phyloP scores from a whole-genome alignment of 176 grass and related monocot species.

The Rhynchospora breviuscula region DNA sequence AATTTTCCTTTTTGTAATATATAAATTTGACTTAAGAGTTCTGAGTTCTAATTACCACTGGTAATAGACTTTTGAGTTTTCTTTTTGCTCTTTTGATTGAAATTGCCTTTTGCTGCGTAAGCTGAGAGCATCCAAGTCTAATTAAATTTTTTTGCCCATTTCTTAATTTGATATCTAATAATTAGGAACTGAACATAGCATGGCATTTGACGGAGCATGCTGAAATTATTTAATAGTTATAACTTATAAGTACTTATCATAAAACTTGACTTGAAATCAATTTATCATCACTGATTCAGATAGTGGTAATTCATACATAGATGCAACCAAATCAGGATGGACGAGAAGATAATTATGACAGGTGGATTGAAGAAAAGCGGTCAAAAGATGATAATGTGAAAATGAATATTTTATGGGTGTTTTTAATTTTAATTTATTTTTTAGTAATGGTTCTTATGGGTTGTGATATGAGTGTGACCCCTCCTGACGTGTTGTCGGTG shows the following conservation, averaged over 20 bases:
- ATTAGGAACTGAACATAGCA: neutral
- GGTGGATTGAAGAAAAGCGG: neutral
- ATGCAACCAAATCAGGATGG: neutral
- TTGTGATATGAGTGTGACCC: too few relatives aligned
- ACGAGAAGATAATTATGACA: neutral
- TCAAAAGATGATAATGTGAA: neutral
- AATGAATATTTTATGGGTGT: neutral
- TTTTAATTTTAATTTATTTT: neutral
- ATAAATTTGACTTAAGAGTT: conserved; percentile 16
- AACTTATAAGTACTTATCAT: neutral
- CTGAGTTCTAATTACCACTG: neutral
- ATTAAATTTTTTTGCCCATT: neutral
- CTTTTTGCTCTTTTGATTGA: neutral
- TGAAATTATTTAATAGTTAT: neutral
- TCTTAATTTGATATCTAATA: neutral
- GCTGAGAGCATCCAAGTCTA: neutral
- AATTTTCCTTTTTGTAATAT: neutral
- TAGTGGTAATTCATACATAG: neutral
- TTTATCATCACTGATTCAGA: neutral
- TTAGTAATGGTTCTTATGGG: too few relatives aligned
- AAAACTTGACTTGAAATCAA: too few relatives aligned
- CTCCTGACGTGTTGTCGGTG: too few relatives aligned
- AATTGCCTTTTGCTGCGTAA: neutral
- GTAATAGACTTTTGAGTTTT: neutral
- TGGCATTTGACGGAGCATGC: neutral